These are phyloP conservation scores for Lachnellula subtilissima DNA, from an alignment of 2,329 filamentous ascomycete genomes.

Conservation along the genomic window DNA sequence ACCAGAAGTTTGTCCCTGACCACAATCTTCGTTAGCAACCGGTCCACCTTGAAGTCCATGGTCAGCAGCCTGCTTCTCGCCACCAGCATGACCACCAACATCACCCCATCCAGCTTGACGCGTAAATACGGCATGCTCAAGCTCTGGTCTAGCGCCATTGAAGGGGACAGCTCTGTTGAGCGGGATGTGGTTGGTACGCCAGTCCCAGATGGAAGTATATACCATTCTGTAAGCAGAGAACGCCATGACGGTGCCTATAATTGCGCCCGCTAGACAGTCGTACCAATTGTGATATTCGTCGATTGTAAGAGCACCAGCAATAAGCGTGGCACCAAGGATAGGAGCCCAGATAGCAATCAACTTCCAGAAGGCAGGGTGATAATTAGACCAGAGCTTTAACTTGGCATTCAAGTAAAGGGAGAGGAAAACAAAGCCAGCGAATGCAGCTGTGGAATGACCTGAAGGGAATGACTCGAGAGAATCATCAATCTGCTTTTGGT, in stretches of 20 bases:
- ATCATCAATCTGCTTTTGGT: slow-evolving; percentile 61
- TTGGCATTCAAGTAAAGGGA: slow-evolving; percentile 74
- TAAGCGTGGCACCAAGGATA: slow-evolving; percentile 61
- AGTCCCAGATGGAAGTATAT: slow-evolving; percentile 65
- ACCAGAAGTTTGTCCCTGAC: not conserved
- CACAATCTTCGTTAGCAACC: not conserved
- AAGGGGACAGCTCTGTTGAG: slow-evolving; percentile 55
- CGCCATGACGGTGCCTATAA: slow-evolving; percentile 62
- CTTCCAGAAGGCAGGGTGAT: slow-evolving; percentile 72
- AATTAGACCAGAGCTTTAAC: slow-evolving; percentile 69
- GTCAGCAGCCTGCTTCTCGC: not conserved
- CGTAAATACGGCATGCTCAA: slow-evolving; percentile 53
- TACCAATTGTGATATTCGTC: slow-evolving; percentile 75
- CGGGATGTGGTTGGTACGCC: slow-evolving; percentile 61
- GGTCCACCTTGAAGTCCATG: slow-evolving; percentile 1
- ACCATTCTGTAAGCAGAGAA: slow-evolving; percentile 63
- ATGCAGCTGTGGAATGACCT: slow-evolving; percentile 69
- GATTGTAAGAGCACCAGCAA: slow-evolving; percentile 65
- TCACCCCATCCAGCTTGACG: slow-evolving; percentile 57
- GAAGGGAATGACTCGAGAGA: slow-evolving; percentile 67
- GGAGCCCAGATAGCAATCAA: slow-evolving; percentile 60
- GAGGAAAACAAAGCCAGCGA: slow-evolving; percentile 66
- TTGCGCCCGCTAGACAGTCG: slow-evolving; percentile 61
- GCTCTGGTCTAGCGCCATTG: slow-evolving; percentile 44
- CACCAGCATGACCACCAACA: not conserved